Conservation (phyloP, 495 filamentous ascomycete species). For the Aspergillus incahuasiensis region DNA sequence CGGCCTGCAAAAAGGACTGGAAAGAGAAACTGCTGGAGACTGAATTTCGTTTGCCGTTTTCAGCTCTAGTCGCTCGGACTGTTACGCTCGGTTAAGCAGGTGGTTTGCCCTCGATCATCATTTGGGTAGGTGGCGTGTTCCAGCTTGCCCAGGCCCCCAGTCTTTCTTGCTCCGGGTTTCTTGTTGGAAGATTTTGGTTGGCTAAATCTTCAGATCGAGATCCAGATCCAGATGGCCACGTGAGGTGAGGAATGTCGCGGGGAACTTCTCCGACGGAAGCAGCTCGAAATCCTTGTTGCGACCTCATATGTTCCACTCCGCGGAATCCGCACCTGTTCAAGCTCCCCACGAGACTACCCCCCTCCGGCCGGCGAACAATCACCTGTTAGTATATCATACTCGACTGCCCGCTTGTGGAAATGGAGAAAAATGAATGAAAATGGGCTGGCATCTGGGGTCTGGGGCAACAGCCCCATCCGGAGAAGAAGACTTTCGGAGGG, state of each 20-base stretch:
- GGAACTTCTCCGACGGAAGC: conserved; percentile 2
- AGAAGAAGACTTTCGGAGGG: neutral
- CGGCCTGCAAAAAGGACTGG: no score
- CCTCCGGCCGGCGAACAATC: neutral
- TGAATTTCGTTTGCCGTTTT: no score
- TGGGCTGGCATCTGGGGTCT: neutral
- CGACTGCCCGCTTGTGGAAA: no score
- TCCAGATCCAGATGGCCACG: conserved; percentile 1
- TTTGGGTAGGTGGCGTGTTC: no score
- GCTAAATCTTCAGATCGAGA: no score
- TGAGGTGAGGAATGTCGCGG: conserved; percentile 9
- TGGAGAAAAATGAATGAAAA: neutral
- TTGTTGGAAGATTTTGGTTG: no score
- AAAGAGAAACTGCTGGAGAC: no score
- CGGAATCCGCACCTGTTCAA: neutral
- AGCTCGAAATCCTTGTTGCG: neutral
- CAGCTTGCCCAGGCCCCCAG: no score
- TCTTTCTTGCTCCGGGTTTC: no score
- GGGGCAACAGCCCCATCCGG: neutral
- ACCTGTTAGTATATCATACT: neutral
- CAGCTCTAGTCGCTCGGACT: no score
- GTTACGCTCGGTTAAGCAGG: no score
- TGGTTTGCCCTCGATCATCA: no score
- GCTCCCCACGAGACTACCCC: neutral
- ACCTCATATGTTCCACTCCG: neutral